Evolutionary conservation across 2,329 filamentous ascomycete genomes (phyloP), one percentile per base, ranked within the genome.

Genomic region (Botrytis porri): DNA sequence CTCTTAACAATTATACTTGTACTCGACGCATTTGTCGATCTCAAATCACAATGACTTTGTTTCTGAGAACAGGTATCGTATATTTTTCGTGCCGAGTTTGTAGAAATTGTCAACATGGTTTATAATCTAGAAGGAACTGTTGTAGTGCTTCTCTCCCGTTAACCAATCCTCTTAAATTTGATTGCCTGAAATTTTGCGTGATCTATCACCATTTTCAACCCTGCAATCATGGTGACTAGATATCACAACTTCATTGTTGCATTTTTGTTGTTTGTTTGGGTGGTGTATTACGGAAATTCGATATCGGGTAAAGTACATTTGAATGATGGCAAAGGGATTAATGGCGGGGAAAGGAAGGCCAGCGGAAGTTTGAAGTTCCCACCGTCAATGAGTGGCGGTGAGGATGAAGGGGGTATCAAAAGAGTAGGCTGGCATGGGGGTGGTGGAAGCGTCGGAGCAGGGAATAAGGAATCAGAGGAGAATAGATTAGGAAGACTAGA

Each of bases 261-360:
- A 9, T 69, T 57, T 22, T 69, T 57, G 18, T 22, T 69, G n/a
- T 69, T 69, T 57, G 37, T 18, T 25, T 57, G 48, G 65, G 65
- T 69, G 37, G 16, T 59, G 18, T 59, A 43, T 69, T 69, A 69
- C 25, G 54, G 48, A 29, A 18, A 54, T 22, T 32, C 18, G 48
- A 22, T 41, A 22, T 37, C 64, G 7, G 25, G 16, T 4, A 37
- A 29, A 8, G 25, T 29, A 1, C 8, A 0, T 3, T 41, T 41
- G n/a, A 16, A 67, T 32, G 35, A 29, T 29, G 9, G 25, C 25
- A 54, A 41, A n/a, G 35, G 14, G 25, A 37, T 18, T 7, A 57
- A 57, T 29, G n/a, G 25, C n/a, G 43, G 3, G 4, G 35, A 14
- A 29, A 35, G 32, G 3, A 6, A 35, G 7, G 18, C 35, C 1